phyloP scores from a whole-genome alignment of 2,329 filamentous ascomycete species.

The Hymenoscyphus fraxineus region DNA sequence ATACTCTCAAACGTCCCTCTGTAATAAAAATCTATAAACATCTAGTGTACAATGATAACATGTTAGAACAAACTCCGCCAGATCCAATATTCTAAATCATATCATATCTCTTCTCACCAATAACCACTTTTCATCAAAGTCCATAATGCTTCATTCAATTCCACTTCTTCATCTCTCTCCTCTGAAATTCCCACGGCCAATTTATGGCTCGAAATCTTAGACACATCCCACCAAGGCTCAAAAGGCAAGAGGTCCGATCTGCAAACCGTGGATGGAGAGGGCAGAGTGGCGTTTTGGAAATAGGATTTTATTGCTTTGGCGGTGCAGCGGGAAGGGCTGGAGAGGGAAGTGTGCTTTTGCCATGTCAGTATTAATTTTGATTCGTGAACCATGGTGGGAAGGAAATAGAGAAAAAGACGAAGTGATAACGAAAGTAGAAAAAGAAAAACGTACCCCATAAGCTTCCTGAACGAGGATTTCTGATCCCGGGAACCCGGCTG shows the following conservation, averaged over 20 bases:
- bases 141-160: neutral
- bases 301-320: conserved; percentile 35
- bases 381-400: neutral
- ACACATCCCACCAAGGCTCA: conserved; percentile 12
- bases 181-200: neutral
- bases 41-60: no score
- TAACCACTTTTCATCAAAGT: neutral
- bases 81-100: no score
- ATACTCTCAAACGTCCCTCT: no score
- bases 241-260: conserved; percentile 45
- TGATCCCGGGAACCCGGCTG: conserved; percentile 41
- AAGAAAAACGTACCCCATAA: conserved; percentile 41
- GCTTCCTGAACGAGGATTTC: conserved; percentile 47
- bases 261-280: conserved; percentile 44
- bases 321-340: conserved; percentile 37
- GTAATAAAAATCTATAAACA: no score
- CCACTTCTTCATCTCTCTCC: neutral
- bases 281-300: conserved; percentile 42
- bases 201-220: neutral
- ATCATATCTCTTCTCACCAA: neutral
- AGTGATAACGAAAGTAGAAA: neutral
- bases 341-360: conserved; percentile 45
- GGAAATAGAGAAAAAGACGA: neutral
- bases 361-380: neutral
- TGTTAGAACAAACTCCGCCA: no score